Conservation (phyloP, 2,329 filamentous ascomycete species). For the Diaporthe helianthi region DNA sequence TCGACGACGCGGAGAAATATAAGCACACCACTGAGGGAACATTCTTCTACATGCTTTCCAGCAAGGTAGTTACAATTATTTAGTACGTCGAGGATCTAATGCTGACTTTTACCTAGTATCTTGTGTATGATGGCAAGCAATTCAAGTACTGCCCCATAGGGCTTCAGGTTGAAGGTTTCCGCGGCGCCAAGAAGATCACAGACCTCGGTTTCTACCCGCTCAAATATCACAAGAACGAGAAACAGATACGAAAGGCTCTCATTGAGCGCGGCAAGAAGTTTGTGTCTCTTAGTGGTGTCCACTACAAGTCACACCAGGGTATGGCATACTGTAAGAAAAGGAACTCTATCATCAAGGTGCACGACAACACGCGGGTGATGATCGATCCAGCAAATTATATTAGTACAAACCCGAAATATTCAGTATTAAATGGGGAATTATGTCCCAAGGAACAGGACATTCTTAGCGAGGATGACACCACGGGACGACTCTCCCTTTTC, state of each 20-base stretch:
- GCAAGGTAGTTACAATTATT: conserved; percentile 50
- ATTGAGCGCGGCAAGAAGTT: conserved; percentile 87
- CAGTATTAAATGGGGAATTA: conserved; percentile 75
- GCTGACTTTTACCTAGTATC: conserved; percentile 56
- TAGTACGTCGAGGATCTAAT: neutral
- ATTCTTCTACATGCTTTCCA: conserved; percentile 80
- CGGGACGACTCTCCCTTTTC: conserved; percentile 47
- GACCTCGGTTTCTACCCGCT: conserved; percentile 79
- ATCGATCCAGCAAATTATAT: conserved; percentile 82
- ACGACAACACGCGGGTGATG: conserved; percentile 88
- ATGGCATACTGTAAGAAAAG: conserved; percentile 87
- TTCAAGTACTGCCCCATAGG: conserved; percentile 79
- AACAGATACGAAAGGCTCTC: conserved; percentile 68
- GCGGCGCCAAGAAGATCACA: conserved; percentile 82
- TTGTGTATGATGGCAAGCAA: conserved; percentile 87
- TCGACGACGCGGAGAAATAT: conserved; percentile 77
- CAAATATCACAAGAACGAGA: conserved; percentile 77
- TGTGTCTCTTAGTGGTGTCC: conserved; percentile 78
- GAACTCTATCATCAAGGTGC: conserved; percentile 74
- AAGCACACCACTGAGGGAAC: conserved; percentile 72
- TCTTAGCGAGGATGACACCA: conserved; percentile 55
- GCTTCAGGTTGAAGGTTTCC: conserved; percentile 79
- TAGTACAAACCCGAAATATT: conserved; percentile 91
- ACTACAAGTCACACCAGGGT: conserved; percentile 83
- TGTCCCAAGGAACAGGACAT: conserved; percentile 74